Conservation (phyloP, 768 basidiomycete genomes). For the Mycena rosella region DNA sequence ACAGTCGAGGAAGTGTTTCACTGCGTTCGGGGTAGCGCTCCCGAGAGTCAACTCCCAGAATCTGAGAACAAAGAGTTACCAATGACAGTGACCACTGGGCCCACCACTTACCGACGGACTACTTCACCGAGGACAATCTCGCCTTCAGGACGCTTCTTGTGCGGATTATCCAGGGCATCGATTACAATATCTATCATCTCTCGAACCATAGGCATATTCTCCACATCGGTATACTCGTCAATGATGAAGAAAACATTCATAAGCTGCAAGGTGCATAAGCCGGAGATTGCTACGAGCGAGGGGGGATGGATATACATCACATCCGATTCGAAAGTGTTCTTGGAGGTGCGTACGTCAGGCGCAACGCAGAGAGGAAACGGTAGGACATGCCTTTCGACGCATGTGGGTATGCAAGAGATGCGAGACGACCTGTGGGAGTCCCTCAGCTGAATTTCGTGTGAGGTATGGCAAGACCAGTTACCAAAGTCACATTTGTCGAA, state of each 20-base stretch:
- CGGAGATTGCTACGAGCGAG: too few relatives aligned
- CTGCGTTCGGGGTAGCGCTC: conserved; percentile 19
- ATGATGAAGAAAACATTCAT: conserved; percentile 40
- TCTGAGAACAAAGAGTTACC: background rate
- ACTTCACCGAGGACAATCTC: conserved; percentile 37
- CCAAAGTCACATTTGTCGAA: conserved; percentile 10
- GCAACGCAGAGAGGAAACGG: background rate
- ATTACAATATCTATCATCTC: conserved; percentile 37
- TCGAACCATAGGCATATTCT: conserved; percentile 26
- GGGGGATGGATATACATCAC: too few relatives aligned
- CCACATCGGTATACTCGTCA: conserved; percentile 41
- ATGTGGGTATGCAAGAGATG: background rate
- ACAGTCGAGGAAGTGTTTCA: conserved; percentile 32
- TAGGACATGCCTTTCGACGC: background rate
- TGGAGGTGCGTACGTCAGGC: conserved; percentile 6
- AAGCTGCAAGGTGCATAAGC: too few relatives aligned
- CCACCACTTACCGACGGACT: conserved; percentile 32
- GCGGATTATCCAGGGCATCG: conserved; percentile 40
- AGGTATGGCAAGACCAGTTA: background rate
- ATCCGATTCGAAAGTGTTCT: conserved; percentile 38
- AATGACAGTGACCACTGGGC: background rate
- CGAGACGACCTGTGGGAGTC: conserved; percentile 11
- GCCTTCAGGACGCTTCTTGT: conserved; percentile 28
- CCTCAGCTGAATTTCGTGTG: background rate
- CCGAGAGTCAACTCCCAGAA: conserved; percentile 38